Evolutionary conservation across 805 yeast genomes (phyloP).

Genomic region (Spathaspora girioi): DNA sequence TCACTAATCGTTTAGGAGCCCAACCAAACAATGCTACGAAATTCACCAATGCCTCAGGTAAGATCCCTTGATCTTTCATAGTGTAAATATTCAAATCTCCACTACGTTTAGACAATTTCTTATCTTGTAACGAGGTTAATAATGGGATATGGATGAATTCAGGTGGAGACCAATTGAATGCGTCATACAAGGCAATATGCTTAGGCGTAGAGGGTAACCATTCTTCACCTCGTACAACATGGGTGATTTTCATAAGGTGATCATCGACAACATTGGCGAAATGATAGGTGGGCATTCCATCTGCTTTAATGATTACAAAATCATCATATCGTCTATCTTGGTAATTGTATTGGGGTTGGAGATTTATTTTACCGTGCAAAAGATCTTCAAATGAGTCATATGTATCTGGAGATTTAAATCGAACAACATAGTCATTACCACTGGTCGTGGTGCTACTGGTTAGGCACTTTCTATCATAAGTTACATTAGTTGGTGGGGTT

Average conservation of each 20-base stretch:
- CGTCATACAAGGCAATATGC: slow-evolving; percentile 80
- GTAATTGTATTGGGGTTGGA: slow-evolving; percentile 75
- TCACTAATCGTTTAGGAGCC: slow-evolving; percentile 67
- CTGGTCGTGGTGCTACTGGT: slow-evolving; percentile 33
- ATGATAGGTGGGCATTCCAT: slow-evolving; percentile 93
- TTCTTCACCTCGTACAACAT: slow-evolving; percentile 95
- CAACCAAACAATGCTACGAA: slow-evolving; percentile 92
- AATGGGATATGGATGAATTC: slow-evolving; percentile 85
- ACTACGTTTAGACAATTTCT: slow-evolving; percentile 80
- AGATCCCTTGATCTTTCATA: slow-evolving; percentile 55
- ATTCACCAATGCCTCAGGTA: slow-evolving; percentile 85
- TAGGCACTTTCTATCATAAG: slow-evolving; percentile 83
- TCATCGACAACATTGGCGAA: slow-evolving; percentile 96
- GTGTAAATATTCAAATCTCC: slow-evolving; percentile 74
- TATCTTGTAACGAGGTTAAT: slow-evolving; percentile 66
- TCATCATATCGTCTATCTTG: slow-evolving; percentile 82
- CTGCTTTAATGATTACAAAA: slow-evolving; percentile 86
- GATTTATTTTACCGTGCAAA: slow-evolving; percentile 70
- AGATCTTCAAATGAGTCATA: slow-evolving; percentile 71
- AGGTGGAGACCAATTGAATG: slow-evolving; percentile 86
- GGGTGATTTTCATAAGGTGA: slow-evolving; percentile 87
- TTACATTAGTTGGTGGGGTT: slow-evolving; percentile 86
- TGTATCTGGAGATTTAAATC: slow-evolving; percentile 71
- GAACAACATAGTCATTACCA: slow-evolving; percentile 44
- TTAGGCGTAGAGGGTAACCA: slow-evolving; percentile 97